phyloP scores from a whole-genome alignment of 2,329 filamentous ascomycete species.

The Colletotrichum cordylinicola region DNA sequence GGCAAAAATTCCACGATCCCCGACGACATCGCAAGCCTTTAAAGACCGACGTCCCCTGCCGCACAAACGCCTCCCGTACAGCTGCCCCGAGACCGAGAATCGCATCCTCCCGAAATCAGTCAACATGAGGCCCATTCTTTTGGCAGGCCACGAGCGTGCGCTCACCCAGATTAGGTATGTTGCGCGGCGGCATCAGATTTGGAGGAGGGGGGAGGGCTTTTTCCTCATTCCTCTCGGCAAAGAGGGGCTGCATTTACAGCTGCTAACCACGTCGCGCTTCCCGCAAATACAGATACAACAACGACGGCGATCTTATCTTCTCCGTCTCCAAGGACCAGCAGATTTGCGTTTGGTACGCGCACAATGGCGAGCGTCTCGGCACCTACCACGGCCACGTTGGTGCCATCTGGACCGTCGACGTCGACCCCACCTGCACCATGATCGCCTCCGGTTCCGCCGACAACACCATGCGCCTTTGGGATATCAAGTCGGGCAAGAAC shows the following conservation, averaged over 20 bases:
- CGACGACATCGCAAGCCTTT: slow-evolving; percentile 21
- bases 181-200: neutral
- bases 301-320: slow-evolving; percentile 96
- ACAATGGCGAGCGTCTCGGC: slow-evolving; percentile 97
- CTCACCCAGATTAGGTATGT: slow-evolving; percentile 89
- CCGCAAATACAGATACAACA: slow-evolving; percentile 70
- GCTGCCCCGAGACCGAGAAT: slow-evolving; percentile 20
- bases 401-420: slow-evolving; percentile 98
- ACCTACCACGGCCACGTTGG: slow-evolving; percentile 97
- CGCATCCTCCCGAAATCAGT: slow-evolving; percentile 26
- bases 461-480: slow-evolving; percentile 98
- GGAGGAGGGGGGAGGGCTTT: slow-evolving; percentile 10
- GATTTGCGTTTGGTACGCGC: slow-evolving; percentile 95
- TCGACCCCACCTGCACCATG: slow-evolving; percentile 89
- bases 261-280: slow-evolving; percentile 6
- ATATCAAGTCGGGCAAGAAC: slow-evolving; percentile 88
- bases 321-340: slow-evolving; percentile 96
- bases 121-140: slow-evolving; percentile 95
- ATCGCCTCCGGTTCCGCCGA: slow-evolving; percentile 96
- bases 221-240: neutral
- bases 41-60: slow-evolving; percentile 24
- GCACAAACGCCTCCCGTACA: slow-evolving; percentile 15
- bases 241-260: neutral
- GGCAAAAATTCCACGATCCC: slow-evolving; percentile 24
- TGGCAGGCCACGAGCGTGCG: slow-evolving; percentile 96